Conservation (phyloP, 2,329 filamentous ascomycete genomes). For the Dactylellina leptospora region DNA sequence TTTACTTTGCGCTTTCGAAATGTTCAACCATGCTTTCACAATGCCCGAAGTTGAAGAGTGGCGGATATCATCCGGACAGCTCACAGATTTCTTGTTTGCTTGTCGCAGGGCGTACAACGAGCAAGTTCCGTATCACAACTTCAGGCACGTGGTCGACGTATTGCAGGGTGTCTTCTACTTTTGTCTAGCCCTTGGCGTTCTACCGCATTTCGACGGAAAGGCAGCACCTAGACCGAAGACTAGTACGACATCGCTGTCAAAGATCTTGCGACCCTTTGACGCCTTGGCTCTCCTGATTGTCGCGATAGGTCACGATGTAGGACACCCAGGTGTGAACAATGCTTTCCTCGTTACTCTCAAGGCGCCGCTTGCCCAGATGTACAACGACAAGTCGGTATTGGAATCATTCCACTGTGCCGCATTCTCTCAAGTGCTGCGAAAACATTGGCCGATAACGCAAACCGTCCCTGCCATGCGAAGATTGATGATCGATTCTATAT, state of each 20-base stretch:
- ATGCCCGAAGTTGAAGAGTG: constrained; percentile 83
- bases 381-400: constrained; percentile 95
- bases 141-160: constrained; percentile 95
- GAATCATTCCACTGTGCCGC: constrained; percentile 98
- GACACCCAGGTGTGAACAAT: constrained; percentile 97
- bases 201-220: constrained; percentile 65
- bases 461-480: constrained; percentile 78
- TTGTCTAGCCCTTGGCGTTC: constrained; percentile 78
- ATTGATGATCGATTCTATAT: constrained; percentile 95
- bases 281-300: constrained; percentile 88
- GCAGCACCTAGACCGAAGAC: constrained; percentile 44
- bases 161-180: constrained; percentile 93
- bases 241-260: constrained; percentile 52
- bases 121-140: constrained; percentile 98
- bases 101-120: constrained; percentile 94
- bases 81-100: constrained; percentile 85
- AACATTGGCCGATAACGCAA: constrained; percentile 84
- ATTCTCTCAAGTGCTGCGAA: constrained; percentile 91
- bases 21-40: constrained; percentile 86
- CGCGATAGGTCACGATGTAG: constrained; percentile 97
- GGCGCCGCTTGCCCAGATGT: constrained; percentile 89
- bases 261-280: constrained; percentile 82
- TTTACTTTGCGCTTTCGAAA: constrained; percentile 81
- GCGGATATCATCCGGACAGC: constrained; percentile 81
- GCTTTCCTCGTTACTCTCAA: constrained; percentile 92